A percentile compares a stretch with the other conserved stretches of the same genome.
Evolutionary conservation across 2,329 filamentous ascomycete genomes (phyloP).

Genomic region (Diatrype stigma): DNA sequence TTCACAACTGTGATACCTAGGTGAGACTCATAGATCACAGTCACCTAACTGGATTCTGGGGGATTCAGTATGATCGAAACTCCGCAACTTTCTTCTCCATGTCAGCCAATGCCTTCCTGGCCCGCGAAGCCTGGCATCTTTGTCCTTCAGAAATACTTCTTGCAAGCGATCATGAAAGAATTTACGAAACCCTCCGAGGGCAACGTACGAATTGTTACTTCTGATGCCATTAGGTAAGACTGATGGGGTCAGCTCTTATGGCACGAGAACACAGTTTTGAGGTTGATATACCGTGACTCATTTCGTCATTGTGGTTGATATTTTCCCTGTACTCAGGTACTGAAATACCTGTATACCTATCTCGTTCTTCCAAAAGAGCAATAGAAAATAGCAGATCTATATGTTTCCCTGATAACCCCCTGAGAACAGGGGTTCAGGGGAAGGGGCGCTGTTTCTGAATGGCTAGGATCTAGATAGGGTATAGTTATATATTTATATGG

Average conservation of each 20-base stretch:
- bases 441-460: too few relatives aligned
- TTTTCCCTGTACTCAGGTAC: too few relatives aligned
- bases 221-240: conserved; percentile 60
- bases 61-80: conserved; percentile 46
- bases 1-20: conserved; percentile 35
- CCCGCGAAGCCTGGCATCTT: conserved; percentile 69
- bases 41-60: background rate
- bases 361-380: too few relatives aligned
- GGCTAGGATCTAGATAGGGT: too few relatives aligned
- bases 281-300: too few relatives aligned
- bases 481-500: too few relatives aligned
- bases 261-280: too few relatives aligned
- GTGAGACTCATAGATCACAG: background rate
- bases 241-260: conserved; percentile 13
- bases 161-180: conserved; percentile 60
- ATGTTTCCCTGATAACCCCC: too few relatives aligned
- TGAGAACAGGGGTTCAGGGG: too few relatives aligned
- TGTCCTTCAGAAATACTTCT: conserved; percentile 65
- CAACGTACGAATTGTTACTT: conserved; percentile 49
- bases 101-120: conserved; percentile 67
- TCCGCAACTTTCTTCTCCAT: conserved; percentile 64
- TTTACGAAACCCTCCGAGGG: conserved; percentile 57
- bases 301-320: too few relatives aligned
- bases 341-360: too few relatives aligned
- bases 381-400: too few relatives aligned